Conservation (phyloP, 495 filamentous ascomycete species). For the Penicillium robsamsonii region DNA sequence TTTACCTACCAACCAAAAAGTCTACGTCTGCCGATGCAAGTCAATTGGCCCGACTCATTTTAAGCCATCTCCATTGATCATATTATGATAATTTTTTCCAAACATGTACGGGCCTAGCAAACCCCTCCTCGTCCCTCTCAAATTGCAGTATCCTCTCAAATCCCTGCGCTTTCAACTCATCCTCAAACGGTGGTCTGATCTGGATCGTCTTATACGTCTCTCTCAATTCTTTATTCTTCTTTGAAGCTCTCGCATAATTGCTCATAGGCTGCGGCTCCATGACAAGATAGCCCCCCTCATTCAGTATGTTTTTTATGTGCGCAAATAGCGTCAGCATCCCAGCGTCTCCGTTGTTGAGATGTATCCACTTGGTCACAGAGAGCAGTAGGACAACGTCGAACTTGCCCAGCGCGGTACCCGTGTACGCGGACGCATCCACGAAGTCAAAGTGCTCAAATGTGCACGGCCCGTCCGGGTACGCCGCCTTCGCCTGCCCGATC, state of each 20-base stretch:
- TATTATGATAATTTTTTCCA: conserved; percentile 23
- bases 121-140: conserved; percentile 31
- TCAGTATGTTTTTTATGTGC: conserved; percentile 28
- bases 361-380: conserved; percentile 31
- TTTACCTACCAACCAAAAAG: conserved; percentile 7
- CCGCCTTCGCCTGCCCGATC: conserved; percentile 28
- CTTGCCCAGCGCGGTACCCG: conserved; percentile 34
- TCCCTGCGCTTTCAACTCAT: conserved; percentile 26
- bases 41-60: conserved; percentile 12
- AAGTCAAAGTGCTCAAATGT: conserved; percentile 37
- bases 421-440: conserved; percentile 56
- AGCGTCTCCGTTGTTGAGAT: conserved; percentile 33
- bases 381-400: conserved; percentile 32
- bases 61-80: conserved; percentile 15
- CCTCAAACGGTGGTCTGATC: conserved; percentile 26
- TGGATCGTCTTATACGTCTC: conserved; percentile 30
- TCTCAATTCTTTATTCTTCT: conserved; percentile 33
- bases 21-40: conserved; percentile 12
- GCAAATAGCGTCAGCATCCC: conserved; percentile 27
- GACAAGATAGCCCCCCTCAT: conserved; percentile 29
- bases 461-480: conserved; percentile 29
- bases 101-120: conserved; percentile 32
- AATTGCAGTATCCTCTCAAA: conserved; percentile 28
- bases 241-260: conserved; percentile 32
- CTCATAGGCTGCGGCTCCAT: conserved; percentile 34